Conservation (phyloP, 23 red algal genomes). For the Gracilaria vermiculophylla region DNA sequence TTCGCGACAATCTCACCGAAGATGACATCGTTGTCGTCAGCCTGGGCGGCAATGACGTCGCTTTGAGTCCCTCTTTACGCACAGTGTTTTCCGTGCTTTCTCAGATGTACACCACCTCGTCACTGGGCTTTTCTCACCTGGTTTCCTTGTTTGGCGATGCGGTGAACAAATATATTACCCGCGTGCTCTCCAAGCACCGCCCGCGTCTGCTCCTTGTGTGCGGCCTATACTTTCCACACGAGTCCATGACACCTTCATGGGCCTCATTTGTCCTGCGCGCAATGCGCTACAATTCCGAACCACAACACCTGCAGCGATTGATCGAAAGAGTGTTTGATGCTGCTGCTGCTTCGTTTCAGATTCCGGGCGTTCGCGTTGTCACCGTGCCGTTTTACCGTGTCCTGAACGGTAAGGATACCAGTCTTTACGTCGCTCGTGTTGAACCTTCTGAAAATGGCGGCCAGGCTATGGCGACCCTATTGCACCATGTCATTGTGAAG, state of each 20-base stretch:
- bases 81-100: slow-evolving; percentile 25
- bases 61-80: slow-evolving; percentile 21
- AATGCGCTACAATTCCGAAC: slow-evolving; percentile 37
- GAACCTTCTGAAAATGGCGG: slow-evolving; percentile 70
- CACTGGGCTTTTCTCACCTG: slow-evolving; percentile 12
- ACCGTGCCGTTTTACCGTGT: slow-evolving; percentile 55
- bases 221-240: slow-evolving; percentile 66
- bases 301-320: slow-evolving; percentile 47
- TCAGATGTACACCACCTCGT: slow-evolving; percentile 4
- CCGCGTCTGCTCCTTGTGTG: slow-evolving; percentile 58
- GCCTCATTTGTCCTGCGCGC: slow-evolving; percentile 38
- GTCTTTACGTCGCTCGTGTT: slow-evolving; percentile 60
- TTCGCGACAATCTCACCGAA: slow-evolving; percentile 39
- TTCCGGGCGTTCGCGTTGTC: slow-evolving; percentile 25
- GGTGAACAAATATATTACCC: slow-evolving; percentile 5
- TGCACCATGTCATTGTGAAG: slow-evolving; percentile 14
- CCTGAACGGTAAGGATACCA: slow-evolving; percentile 49
- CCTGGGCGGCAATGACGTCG: slow-evolving; percentile 82
- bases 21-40: slow-evolving; percentile 59
- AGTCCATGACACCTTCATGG: slow-evolving; percentile 22
- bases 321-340: slow-evolving; percentile 22
- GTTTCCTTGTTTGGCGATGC: slow-evolving; percentile 34
- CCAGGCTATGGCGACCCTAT: slow-evolving; percentile 23
- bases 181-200: background rate
- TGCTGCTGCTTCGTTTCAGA: background rate